Evolutionary conservation across 208 protist species (phyloP).

Genomic region (Trypanosoma avium): DNA sequence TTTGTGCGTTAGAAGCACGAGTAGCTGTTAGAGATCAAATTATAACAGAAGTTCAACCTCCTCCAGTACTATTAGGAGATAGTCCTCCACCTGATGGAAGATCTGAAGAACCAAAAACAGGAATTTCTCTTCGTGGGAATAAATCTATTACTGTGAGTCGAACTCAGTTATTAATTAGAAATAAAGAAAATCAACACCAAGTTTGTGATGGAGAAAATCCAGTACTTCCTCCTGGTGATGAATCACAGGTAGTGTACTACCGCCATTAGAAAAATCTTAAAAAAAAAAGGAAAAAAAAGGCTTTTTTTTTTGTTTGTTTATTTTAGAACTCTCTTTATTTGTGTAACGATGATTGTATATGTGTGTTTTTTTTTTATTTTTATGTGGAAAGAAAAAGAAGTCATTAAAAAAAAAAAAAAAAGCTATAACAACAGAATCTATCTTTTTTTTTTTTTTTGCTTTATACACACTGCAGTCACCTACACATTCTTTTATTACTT

Average conservation of each 20-base stretch:
- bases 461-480: too few species aligned
- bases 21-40: constrained; percentile 11
- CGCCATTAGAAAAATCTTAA: constrained; percentile 36
- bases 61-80: constrained; percentile 28
- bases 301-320: constrained; percentile 11
- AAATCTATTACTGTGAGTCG: constrained; percentile 16
- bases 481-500: too few species aligned
- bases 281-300: not conserved
- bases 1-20: constrained; percentile 52
- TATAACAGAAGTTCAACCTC: not conserved
- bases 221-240: constrained; percentile 11
- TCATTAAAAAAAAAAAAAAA: too few species aligned
- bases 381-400: too few species aligned
- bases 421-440: too few species aligned
- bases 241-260: constrained; percentile 85
- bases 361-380: constrained; percentile 9
- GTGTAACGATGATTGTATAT: too few species aligned
- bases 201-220: not conserved
- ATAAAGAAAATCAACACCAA: constrained; percentile 7
- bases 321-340: constrained; percentile 3
- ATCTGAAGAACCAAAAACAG: constrained; percentile 3
- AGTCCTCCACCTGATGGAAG: constrained; percentile 15
- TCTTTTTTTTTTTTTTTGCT: too few species aligned
- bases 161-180: constrained; percentile 10
- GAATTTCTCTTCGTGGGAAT: not conserved